phyloP scores from a whole-genome alignment of 169 alveolate species.

The Plasmodium fragile region DNA sequence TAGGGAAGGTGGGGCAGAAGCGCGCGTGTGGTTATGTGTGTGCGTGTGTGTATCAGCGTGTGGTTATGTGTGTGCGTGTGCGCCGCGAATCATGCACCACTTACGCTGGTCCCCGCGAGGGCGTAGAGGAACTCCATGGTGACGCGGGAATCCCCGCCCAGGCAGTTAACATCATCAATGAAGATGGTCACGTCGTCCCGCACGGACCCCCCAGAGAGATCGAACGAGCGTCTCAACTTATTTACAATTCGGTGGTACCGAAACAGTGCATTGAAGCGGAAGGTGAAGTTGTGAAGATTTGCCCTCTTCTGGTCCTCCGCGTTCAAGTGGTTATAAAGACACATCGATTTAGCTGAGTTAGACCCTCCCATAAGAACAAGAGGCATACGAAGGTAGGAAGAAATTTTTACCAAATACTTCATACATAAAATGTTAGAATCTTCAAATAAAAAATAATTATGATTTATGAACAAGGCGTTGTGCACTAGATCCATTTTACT shows the following conservation, averaged over 20 bases:
- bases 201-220: background rate
- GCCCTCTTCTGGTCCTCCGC: constrained; percentile 1
- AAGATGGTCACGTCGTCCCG: constrained; percentile 16
- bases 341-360: constrained; percentile 31
- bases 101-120: background rate
- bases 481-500: constrained; percentile 24
- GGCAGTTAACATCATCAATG: constrained; percentile 26
- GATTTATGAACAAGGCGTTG: background rate
- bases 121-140: constrained; percentile 21
- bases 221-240: constrained; percentile 1
- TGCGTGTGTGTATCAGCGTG: background rate
- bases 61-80: background rate
- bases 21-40: background rate
- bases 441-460: constrained; percentile 22
- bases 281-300: constrained; percentile 4
- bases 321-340: constrained; percentile 13
- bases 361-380: constrained; percentile 31
- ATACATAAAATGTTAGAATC: constrained; percentile 24
- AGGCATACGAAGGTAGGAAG: constrained; percentile 9
- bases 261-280: constrained; percentile 22
- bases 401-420: background rate
- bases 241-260: constrained; percentile 4
- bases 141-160: background rate
- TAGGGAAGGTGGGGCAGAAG: background rate
- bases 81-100: background rate